Base-by-base conservation (phyloP, 2,329 filamentous ascomycete species). In the Phialophora chinensis region DNA sequence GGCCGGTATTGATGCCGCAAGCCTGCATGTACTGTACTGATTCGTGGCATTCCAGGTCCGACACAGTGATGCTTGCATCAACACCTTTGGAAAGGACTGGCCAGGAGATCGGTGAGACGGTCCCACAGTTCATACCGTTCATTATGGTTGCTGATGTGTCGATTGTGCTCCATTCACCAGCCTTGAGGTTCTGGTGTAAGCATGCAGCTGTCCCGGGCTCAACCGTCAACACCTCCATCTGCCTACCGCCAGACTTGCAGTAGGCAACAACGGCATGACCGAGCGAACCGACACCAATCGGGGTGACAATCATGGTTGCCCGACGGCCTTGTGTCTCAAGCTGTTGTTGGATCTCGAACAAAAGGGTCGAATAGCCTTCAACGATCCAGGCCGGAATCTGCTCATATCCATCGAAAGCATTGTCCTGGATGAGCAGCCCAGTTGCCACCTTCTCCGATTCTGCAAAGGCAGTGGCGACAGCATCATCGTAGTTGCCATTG, bases 361-460 rank as follows among this genome's bases (percentile, higher is more conserved):
- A 80, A 84, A 93, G 89, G 0, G 90, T 92, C 4, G 82, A 82
- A 72, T 94, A 95, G 0, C 91, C 91, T 67, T 94, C 87, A 0
- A 92, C 89, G 25, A 93, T 90, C 87, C 89, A 93, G 76, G 86
- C 55, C 0, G 91, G 90, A 4, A 92, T 85, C 47, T 87, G 81
- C 55, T 88, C 84, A 71, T 91, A 92, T 1, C 86, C 88, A 0
- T 84, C 82, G 72, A 90, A 90, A 0, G 87, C 84, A 8, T 85
- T 88, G 72, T 94, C 91, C 73, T 91, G 86, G 0, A 93, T 82
- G 49, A 93, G 76, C 0, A 78, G 71, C 0, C 72, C 73, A 17
- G 73, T 69, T 0, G 73, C 69, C 7, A 81, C 76, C 0, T 82
- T 79, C 33, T 49, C 38, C 20, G 68, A 65, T 12, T 83, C 80